phyloP scores from a whole-genome alignment of 2,329 filamentous ascomycete species.

The Periconia macrospinosa region DNA sequence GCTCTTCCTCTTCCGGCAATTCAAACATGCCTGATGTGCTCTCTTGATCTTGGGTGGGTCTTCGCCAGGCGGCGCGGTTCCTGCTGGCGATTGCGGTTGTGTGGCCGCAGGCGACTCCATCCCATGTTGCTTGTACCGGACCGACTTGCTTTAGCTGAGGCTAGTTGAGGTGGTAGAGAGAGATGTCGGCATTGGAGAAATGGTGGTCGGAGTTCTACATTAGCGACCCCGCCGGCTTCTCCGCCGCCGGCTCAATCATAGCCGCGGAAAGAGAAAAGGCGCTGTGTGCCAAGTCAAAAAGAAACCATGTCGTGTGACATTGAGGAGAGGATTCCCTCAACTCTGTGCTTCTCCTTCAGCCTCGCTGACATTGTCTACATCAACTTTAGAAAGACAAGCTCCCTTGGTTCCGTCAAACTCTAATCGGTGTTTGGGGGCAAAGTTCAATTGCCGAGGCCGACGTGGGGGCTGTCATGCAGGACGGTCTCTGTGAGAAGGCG shows the following conservation, averaged over 20 bases:
- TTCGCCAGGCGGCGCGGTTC: conserved; percentile 10
- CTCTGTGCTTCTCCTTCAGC: too few relatives aligned
- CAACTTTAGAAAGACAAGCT: too few relatives aligned
- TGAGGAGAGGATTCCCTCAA: too few relatives aligned
- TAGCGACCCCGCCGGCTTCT: not conserved
- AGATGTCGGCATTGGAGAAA: conserved; percentile 7
- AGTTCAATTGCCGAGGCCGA: too few relatives aligned
- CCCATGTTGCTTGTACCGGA: conserved; percentile 9
- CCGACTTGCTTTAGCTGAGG: not conserved
- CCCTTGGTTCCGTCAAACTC: too few relatives aligned
- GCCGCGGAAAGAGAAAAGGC: not conserved
- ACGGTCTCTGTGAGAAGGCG: too few relatives aligned
- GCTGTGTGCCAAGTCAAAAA: too few relatives aligned
- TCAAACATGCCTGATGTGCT: conserved; percentile 32
- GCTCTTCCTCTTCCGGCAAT: conserved; percentile 44
- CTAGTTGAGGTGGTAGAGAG: conserved; percentile 9
- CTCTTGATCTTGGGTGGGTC: conserved; percentile 24
- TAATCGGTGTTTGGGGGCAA: too few relatives aligned
- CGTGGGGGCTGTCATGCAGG: too few relatives aligned
- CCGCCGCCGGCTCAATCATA: not conserved
- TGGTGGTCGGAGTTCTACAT: conserved; percentile 2
- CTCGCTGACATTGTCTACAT: too few relatives aligned
- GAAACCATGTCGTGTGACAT: too few relatives aligned
- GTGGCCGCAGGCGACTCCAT: conserved; percentile 18
- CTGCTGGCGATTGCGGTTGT: conserved; percentile 11